Evolutionary conservation across 2,329 filamentous ascomycete genomes (phyloP), one percentile per base, ranked within the genome.

Genomic region (Ceratocystis alfenasii): DNA sequence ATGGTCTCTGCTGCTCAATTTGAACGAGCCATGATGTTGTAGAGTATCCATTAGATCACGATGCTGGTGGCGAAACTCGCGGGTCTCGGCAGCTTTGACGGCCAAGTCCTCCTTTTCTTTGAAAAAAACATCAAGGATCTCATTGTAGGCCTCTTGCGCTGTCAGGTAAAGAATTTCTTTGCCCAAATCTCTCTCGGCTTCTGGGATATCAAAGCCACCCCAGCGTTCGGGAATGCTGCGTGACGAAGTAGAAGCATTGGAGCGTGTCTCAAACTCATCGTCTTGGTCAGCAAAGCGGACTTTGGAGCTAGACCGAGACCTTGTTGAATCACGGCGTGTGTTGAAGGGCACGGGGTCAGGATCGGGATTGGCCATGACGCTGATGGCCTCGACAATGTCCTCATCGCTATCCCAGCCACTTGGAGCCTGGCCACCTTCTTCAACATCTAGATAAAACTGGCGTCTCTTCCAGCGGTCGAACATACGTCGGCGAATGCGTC

Each of bases 121-220:
- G 77, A 99, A 99, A 0, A 99, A 80, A 1, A 86, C 82, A 72
- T 97, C 90, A 0, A 99, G 82, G 1, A 97, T 79, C 75, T 97
- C 91, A 72, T 97, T 96, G 76, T 96, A 90, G 0, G 90, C 88
- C 74, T 96, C 88, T 74, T 96, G 91, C 0, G 90, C 91, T 41
- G 95, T 86, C 73, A 96, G 89, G 72, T 95, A 96, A 0, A 97
- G 78, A 3, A 96, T 88, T 72, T 97, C 90, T 70, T 88, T 90
- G 46, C 90, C 90, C 5, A 90, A 86, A 73, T 96, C 91, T 67
- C 82, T 83, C 74, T 96, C 91, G 0, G 87, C 86, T 69, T 89
- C 85, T 0, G 89, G 88, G 17, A 95, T 86, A 64, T 90, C 88
- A 74, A 89, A 87, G n/a, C 87, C 87, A 62, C 87, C 87, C 86